phyloP scores from a whole-genome alignment of 2,329 filamentous ascomycete genomes.

The Microdochium trichocladiopsis region DNA sequence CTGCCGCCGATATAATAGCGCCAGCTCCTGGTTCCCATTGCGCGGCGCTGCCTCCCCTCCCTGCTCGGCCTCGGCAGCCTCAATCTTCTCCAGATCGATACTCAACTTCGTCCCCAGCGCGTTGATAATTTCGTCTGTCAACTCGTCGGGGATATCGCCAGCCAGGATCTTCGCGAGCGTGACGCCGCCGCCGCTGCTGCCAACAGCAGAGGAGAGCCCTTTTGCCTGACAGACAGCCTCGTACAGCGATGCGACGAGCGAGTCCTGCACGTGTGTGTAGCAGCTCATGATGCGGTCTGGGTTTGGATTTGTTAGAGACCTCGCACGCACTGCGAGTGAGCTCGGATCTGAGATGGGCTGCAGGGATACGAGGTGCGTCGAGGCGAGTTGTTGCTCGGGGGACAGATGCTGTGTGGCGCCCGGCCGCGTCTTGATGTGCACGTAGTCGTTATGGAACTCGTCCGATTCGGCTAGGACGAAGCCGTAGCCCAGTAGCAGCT shows the following conservation, averaged over 20 bases:
- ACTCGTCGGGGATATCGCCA: slow-evolving; percentile 31
- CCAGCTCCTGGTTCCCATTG: slow-evolving; percentile 39
- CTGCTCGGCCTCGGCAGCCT: slow-evolving; percentile 30
- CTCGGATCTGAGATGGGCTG: slow-evolving; percentile 38
- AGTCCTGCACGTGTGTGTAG: slow-evolving; percentile 45
- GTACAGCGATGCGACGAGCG: slow-evolving; percentile 44
- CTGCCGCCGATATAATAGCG: slow-evolving; percentile 38
- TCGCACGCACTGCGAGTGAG: slow-evolving; percentile 37
- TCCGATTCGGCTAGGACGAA: slow-evolving; percentile 45
- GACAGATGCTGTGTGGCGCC: slow-evolving; percentile 11
- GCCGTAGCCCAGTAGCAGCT: slow-evolving; percentile 58
- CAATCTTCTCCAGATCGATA: slow-evolving; percentile 36
- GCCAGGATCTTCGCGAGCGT: slow-evolving; percentile 32
- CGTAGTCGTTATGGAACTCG: slow-evolving; percentile 51
- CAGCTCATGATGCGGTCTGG: slow-evolving; percentile 20
- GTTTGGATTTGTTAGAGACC: slow-evolving; percentile 18
- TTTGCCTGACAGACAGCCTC: slow-evolving; percentile 14
- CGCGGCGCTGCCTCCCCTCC: slow-evolving; percentile 17
- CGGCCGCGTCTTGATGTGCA: slow-evolving; percentile 44
- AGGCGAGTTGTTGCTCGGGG: slow-evolving; percentile 9
- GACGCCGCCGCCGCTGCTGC: slow-evolving; percentile 9
- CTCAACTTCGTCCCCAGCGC: slow-evolving; percentile 28
- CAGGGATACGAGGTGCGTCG: slow-evolving; percentile 39
- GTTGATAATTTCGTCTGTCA: slow-evolving; percentile 26
- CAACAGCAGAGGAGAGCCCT: slow-evolving; percentile 3